Base-by-base conservation (phyloP, 768 basidiomycete species). In the Pleurotus ostreatus region DNA sequence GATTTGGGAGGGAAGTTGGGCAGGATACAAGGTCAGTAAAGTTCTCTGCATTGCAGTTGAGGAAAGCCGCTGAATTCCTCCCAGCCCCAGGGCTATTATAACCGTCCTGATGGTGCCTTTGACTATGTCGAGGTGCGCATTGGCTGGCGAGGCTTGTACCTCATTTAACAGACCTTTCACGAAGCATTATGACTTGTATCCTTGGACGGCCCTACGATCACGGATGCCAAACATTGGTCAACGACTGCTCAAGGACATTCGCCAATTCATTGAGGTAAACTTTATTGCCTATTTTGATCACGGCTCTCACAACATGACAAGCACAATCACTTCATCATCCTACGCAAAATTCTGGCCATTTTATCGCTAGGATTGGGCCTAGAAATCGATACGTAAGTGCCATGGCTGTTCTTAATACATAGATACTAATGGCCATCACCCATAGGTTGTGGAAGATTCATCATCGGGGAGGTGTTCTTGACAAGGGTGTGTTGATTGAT, bases 241-340 rank as follows among this genome's bases (percentile, higher is more conserved):
- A 49, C 59, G 46, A 40, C 48, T 49, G 20, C 23, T 60, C 13
- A 46, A 40, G 12, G 59, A 60, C 39, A 55, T 60, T 30, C 56
- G 59, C 30, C 57, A 47, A 23, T 60, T 60, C 41, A 55, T 60
- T 40, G 57, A 60, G 45, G 59, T 30, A 49, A 48, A 53, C 46
- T 15, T 34, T 49, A 37, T 49, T 11, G 13, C 30, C 7, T 34
- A 40, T 20, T 20, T 20, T 20, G 20, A 20, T 20, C 20, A 20
- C 2, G 30, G 30, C 9, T 30, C 30, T 30, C 30, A 30, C 30
- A 30, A 7, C 23, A 25, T 39, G 15, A 12, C 16, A 25, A 60
- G 59, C 57, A 60, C 44, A 60, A 60, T 23, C 59, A 60, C 59
- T 60, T 52, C 57, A 53, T 60, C 44, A 49, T 60, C 38, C 43